Base-by-base conservation (phyloP, 306 rosid species). In the Vigna hirtella region DNA sequence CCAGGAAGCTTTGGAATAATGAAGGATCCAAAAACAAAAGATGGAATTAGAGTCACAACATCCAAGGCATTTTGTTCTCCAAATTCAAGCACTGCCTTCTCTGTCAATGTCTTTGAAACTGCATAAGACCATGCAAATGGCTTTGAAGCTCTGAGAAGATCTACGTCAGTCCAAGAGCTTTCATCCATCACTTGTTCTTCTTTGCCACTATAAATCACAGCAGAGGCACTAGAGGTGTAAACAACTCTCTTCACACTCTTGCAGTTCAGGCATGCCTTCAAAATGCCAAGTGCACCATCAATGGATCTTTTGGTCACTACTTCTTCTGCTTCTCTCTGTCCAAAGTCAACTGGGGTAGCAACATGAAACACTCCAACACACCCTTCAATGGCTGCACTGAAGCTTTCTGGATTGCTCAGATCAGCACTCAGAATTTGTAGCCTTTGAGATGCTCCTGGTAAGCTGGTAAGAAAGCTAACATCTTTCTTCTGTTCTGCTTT, bases 311-410 rank as follows among this genome's bases (percentile, higher is more conserved):
- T 67, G 28, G 83, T 89, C 45, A 92, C 83, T 1, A 22, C 18
- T 28, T 88, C 89, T 11, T 85, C 90, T 0, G 79, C 65, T 66
- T 91, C 97, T 4, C 9, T 84, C 59, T 28, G 69, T 5, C 30
- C 76, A 0, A 82, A 56, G 34, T 78, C 80, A 2, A 86, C 3
- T 1, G 88, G 83, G 40, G 83, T 42, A 24, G 95, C 92, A 22
- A 87, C 81, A 65, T 86, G 95, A 79, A 90, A 87, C 47, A 91
- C 88, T 10, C 89, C 91, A 5, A 20, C 52, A 75, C 90, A 91
- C 7, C 93, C 93, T 85, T 84, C 86, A 57, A 88, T 73, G 32
- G 87, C 89, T 9, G 65, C 70, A 18, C 2, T 43, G 73, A 86
- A 90, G 57, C 91, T 90, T 13, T 82, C 89, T 15, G 90, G 88